phyloP scores from a whole-genome alignment of 2,329 filamentous ascomycete genomes.

The Ascochyta rabiei region DNA sequence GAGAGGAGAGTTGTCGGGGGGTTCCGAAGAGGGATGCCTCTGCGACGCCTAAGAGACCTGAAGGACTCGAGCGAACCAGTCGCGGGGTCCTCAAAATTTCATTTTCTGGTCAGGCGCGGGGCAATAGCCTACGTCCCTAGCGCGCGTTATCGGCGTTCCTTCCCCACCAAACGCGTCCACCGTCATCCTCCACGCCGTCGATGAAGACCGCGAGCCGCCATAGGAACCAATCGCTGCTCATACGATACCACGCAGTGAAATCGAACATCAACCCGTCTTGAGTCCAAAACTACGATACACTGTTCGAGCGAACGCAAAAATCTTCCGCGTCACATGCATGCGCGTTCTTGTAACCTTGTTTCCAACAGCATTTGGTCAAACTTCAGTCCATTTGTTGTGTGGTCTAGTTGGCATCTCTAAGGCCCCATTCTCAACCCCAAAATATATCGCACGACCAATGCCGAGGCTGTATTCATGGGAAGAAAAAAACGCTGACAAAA shows the following conservation, averaged over 20 bases:
- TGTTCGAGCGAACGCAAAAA: neutral
- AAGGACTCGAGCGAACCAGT: constrained; percentile 6
- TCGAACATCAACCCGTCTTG: neutral
- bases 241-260: neutral
- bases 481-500: neutral
- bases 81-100: constrained; percentile 12
- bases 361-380: neutral
- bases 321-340: neutral
- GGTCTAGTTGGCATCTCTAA: neutral
- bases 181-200: neutral
- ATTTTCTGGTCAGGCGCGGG: constrained; percentile 1
- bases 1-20: constrained; percentile 17
- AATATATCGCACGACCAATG: neutral
- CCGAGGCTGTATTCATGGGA: too few species aligned
- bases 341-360: neutral
- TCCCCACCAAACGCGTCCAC: neutral
- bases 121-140: constrained; percentile 15
- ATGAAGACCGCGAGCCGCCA: neutral
- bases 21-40: constrained; percentile 22
- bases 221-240: too few species aligned
- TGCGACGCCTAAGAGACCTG: constrained; percentile 22
- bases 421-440: neutral
- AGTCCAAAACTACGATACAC: neutral
- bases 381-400: neutral
- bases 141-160: constrained; percentile 17